phyloP scores from a whole-genome alignment of 2,329 filamentous ascomycete species.

The Epicoccum nigrum region DNA sequence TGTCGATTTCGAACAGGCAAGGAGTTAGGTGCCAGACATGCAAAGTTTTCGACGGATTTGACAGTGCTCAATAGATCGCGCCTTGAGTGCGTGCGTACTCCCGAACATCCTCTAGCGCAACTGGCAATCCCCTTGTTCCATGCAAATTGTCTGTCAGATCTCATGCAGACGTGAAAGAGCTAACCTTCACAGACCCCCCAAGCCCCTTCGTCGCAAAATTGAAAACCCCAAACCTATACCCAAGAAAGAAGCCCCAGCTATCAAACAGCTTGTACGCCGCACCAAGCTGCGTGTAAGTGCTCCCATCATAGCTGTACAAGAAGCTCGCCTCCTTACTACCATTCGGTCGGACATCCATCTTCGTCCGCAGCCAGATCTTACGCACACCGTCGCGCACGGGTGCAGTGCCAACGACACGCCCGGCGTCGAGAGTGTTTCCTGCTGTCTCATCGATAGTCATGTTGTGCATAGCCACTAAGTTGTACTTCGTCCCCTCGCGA shows the following conservation, averaged over 20 bases:
- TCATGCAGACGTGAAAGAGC: background rate
- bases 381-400: slow-evolving; percentile 10
- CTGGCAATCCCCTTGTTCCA: too few relatives aligned
- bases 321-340: slow-evolving; percentile 28
- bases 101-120: too few relatives aligned
- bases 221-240: slow-evolving; percentile 40
- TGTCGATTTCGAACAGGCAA: too few relatives aligned
- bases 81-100: too few relatives aligned
- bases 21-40: too few relatives aligned
- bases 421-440: slow-evolving; percentile 23
- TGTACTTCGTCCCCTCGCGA: slow-evolving; percentile 42
- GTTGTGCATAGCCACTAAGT: slow-evolving; percentile 30
- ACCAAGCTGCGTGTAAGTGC: slow-evolving; percentile 28
- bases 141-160: too few relatives aligned
- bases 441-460: slow-evolving; percentile 42
- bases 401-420: slow-evolving; percentile 7
- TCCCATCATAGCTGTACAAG: slow-evolving; percentile 24
- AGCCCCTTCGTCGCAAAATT: slow-evolving; percentile 33
- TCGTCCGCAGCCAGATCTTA: slow-evolving; percentile 31
- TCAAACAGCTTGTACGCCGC: slow-evolving; percentile 26
- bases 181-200: slow-evolving; percentile 8
- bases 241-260: slow-evolving; percentile 34
- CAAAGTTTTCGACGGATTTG: too few relatives aligned
- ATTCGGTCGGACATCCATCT: slow-evolving; percentile 32
- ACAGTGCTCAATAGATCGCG: too few relatives aligned